These are phyloP conservation scores for Kwoniella pini DNA, from an alignment of 768 basidiomycete species.

Conservation along the genomic window DNA sequence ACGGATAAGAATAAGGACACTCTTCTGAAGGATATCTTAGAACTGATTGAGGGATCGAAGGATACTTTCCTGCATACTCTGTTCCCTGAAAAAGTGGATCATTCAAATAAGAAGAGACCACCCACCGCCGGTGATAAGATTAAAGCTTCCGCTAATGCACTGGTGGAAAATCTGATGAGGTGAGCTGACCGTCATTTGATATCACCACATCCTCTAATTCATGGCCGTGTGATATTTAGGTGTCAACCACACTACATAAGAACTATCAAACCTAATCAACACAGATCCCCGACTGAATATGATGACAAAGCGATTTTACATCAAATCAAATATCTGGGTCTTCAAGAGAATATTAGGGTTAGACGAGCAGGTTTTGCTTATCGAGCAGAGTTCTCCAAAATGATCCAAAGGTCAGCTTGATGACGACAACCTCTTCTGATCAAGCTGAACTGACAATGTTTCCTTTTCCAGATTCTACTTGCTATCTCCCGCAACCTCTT, in stretches of 20 bases:
- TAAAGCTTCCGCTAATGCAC: constrained; percentile 93
- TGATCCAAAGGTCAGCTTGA: constrained; percentile 85
- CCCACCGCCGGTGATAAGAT: constrained; percentile 98
- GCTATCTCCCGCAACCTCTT: constrained; percentile 89
- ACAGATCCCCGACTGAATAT: constrained; percentile 87
- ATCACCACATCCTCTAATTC: not conserved
- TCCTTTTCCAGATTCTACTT: constrained; percentile 69
- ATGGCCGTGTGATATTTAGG: not conserved
- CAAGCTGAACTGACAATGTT: constrained; percentile 4
- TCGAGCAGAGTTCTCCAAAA: constrained; percentile 96
- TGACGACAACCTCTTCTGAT: no score
- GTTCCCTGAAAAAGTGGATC: constrained; percentile 93
- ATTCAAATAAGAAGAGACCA: constrained; percentile 94
- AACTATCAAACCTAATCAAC: constrained; percentile 98
- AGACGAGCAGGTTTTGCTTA: constrained; percentile 98
- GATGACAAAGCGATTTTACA: constrained; percentile 93
- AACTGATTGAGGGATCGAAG: constrained; percentile 75
- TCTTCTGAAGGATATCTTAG: constrained; percentile 88
- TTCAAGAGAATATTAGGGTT: constrained; percentile 98
- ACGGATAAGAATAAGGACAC: constrained; percentile 99
- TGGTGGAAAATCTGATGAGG: constrained; percentile 97
- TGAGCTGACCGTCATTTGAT: constrained; percentile 7
- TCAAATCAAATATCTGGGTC: constrained; percentile 97
- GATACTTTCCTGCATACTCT: constrained; percentile 83
- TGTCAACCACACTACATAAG: constrained; percentile 97